phyloP scores from a whole-genome alignment of 2,329 filamentous ascomycete species.

The Colletotrichum cereale region DNA sequence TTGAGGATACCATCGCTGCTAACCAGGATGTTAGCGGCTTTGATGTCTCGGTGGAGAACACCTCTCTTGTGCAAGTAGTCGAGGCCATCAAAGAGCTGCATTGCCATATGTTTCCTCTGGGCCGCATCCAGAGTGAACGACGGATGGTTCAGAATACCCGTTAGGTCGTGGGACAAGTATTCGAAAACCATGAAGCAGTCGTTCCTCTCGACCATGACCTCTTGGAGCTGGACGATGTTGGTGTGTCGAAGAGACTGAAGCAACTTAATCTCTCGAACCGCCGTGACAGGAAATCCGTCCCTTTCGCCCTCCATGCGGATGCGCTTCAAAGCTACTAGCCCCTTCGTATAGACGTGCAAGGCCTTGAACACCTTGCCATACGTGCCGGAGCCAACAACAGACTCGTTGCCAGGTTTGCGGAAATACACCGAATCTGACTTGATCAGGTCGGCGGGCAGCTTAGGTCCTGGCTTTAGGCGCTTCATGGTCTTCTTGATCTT shows the following conservation, averaged over 20 bases:
- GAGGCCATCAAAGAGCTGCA: conserved; percentile 92
- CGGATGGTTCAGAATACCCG: conserved; percentile 93
- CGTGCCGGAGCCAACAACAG: conserved; percentile 93
- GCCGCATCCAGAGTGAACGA: conserved; percentile 85
- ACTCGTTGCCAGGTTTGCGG: conserved; percentile 96
- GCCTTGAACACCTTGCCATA: conserved; percentile 97
- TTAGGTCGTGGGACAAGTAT: conserved; percentile 95
- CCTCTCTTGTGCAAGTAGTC: conserved; percentile 93
- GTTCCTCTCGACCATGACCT: conserved; percentile 98
- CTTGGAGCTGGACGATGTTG: conserved; percentile 86
- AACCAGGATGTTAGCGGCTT: conserved; percentile 96
- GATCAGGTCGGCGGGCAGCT: conserved; percentile 77
- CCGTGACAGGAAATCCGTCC: conserved; percentile 91
- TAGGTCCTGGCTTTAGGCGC: conserved; percentile 78
- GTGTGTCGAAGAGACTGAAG: conserved; percentile 86
- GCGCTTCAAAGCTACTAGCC: conserved; percentile 86
- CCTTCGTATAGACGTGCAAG: conserved; percentile 90
- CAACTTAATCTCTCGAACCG: conserved; percentile 90
- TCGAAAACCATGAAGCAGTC: conserved; percentile 99
- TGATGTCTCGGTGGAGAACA: conserved; percentile 98
- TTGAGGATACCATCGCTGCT: conserved; percentile 91
- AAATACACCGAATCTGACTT: conserved; percentile 92
- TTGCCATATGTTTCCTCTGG: conserved; percentile 93
- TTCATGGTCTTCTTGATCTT: conserved; percentile 77
- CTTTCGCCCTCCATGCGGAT: conserved; percentile 95